Evolutionary conservation across 2,329 filamentous ascomycete species (phyloP).

Genomic region (Dactylellina leptospora): DNA sequence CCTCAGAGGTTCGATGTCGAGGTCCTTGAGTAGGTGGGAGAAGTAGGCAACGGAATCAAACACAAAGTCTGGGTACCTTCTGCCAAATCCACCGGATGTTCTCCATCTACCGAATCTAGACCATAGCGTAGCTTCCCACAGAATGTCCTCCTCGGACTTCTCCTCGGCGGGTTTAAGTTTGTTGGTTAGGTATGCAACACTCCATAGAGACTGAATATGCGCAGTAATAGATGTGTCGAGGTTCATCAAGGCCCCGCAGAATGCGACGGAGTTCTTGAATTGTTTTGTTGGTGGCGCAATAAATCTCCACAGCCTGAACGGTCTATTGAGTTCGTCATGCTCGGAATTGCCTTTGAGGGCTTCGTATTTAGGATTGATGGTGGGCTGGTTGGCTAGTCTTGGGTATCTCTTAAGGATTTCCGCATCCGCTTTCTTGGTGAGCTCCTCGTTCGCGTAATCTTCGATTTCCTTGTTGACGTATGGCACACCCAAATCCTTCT

Average conservation of each 20-base stretch:
- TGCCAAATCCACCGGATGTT: constrained; percentile 73
- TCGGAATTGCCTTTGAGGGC: constrained; percentile 59
- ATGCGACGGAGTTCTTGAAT: constrained; percentile 60
- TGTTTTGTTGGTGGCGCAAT: constrained; percentile 45
- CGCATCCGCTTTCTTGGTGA: constrained; percentile 64
- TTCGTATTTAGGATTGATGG: constrained; percentile 63
- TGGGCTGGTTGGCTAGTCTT: constrained; percentile 65
- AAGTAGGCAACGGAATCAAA: constrained; percentile 78
- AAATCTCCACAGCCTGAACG: constrained; percentile 47
- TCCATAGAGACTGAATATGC: constrained; percentile 69
- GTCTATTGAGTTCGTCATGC: constrained; percentile 41
- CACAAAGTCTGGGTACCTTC: constrained; percentile 72
- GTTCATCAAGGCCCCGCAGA: constrained; percentile 63
- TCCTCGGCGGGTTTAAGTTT: constrained; percentile 61
- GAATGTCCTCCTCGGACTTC: constrained; percentile 59
- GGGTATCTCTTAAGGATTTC: constrained; percentile 67
- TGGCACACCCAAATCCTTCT: constrained; percentile 65
- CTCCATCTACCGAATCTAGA: constrained; percentile 75
- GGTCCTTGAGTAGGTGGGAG: constrained; percentile 73
- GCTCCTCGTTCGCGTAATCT: constrained; percentile 60
- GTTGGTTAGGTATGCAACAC: constrained; percentile 71
- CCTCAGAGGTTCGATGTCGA: constrained; percentile 69
- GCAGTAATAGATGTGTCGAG: constrained; percentile 62
- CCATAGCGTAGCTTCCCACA: constrained; percentile 70
- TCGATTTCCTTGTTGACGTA: constrained; percentile 57